Percentiles rank a stretch among this genome's conserved stretches.
phyloP scores from a whole-genome alignment of 2,329 filamentous ascomycete species.

The Paracamarosporium sp. region DNA sequence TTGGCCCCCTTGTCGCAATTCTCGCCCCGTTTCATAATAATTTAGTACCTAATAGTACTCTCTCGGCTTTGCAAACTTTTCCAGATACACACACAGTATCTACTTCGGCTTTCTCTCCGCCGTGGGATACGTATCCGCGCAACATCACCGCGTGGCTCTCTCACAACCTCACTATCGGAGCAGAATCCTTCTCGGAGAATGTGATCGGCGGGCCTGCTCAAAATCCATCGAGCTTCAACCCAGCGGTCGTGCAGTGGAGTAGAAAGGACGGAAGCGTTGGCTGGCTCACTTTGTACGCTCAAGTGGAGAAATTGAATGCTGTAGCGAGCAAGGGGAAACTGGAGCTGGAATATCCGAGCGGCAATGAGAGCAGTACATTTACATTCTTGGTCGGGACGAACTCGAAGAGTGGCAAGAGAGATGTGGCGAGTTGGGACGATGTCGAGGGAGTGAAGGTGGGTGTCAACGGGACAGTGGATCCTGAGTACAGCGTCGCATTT shows the following conservation, averaged over 20 bases:
- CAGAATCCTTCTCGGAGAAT: constrained; percentile 63
- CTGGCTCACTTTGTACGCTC: constrained; percentile 37
- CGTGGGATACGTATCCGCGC: constrained; percentile 62
- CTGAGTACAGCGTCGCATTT: constrained; percentile 51
- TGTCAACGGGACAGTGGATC: constrained; percentile 54
- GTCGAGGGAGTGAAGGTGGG: constrained; percentile 57
- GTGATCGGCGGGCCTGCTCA: constrained; percentile 62
- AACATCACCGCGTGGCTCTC: constrained; percentile 68
- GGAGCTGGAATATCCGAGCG: constrained; percentile 61
- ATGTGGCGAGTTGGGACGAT: constrained; percentile 56
- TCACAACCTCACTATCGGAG: constrained; percentile 65
- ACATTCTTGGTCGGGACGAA: constrained; percentile 58
- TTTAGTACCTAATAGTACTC: constrained; percentile 51
- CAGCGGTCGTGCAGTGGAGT: constrained; percentile 67
- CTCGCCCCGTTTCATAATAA: constrained; percentile 58
- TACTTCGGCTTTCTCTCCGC: constrained; percentile 63
- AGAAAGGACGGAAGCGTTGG: constrained; percentile 36
- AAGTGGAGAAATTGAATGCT: constrained; percentile 30
- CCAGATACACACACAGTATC: constrained; percentile 60
- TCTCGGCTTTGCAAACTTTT: constrained; percentile 55
- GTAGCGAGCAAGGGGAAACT: constrained; percentile 44
- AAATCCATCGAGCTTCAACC: constrained; percentile 63
- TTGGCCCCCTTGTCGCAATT: constrained; percentile 63
- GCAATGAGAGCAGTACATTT: constrained; percentile 58
- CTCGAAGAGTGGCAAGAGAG: constrained; percentile 51